Evolutionary conservation across 1,284 basidiomycete species (phyloP).

Genomic region (Chiua sp.): DNA sequence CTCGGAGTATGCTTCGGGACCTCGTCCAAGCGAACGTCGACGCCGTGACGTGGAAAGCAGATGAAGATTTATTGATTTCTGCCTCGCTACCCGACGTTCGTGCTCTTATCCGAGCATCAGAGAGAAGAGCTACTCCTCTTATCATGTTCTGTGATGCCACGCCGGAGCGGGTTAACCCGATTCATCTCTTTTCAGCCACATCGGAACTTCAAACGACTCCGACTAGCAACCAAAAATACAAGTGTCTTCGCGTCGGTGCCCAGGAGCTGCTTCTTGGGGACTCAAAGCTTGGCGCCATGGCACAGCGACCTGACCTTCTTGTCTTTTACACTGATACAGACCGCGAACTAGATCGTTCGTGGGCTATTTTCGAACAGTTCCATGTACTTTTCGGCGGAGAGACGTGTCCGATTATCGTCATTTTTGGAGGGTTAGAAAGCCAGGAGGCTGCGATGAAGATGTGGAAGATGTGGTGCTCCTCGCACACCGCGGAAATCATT

Average conservation of each 20-base stretch:
- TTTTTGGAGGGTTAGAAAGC: conserved; percentile 27
- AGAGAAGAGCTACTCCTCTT: conserved; percentile 18
- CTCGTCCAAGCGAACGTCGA: conserved; percentile 20
- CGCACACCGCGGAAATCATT: conserved; percentile 13
- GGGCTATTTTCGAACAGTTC: conserved; percentile 25
- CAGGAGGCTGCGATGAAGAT: conserved; percentile 16
- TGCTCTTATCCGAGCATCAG: conserved; percentile 17
- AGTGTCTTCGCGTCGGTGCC: conserved; percentile 17
- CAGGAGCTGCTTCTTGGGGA: conserved; percentile 5
- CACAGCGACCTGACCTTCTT: conserved; percentile 25
- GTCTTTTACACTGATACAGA: conserved; percentile 27
- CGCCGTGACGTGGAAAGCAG: conserved; percentile 19
- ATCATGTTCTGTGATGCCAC: conserved; percentile 25
- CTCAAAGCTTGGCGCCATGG: background rate
- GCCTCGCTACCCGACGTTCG: conserved; percentile 28
- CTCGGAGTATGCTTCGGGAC: conserved; percentile 22
- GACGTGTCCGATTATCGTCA: conserved; percentile 27
- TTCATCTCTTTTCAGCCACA: conserved; percentile 5
- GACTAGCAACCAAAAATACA: conserved; percentile 16
- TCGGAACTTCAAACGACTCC: conserved; percentile 3
- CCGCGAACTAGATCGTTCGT: conserved; percentile 12
- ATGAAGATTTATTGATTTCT: conserved; percentile 26
- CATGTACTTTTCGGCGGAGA: conserved; percentile 24
- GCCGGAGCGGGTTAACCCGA: background rate
- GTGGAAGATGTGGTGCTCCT: conserved; percentile 24